Evolutionary conservation across 2,329 filamentous ascomycete genomes (phyloP), one percentile per base, ranked within the genome.

Genomic region (Didymella arachidicola): DNA sequence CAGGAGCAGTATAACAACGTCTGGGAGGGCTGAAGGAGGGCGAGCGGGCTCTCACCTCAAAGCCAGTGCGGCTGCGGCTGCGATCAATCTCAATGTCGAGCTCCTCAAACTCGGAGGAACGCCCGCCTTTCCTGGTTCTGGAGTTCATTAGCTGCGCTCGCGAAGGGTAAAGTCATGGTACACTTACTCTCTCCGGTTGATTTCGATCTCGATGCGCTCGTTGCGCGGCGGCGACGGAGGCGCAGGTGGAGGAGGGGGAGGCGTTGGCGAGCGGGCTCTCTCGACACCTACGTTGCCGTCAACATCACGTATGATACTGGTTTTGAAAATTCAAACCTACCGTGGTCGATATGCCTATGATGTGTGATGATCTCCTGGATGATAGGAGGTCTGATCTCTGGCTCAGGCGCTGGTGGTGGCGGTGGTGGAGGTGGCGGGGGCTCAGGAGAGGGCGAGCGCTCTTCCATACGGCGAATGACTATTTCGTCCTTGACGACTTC

Each of bases 301-400:
- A 58, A 34, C 22, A 44, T 53, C 29, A 53, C 22, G 14, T 34
- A 11, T 4, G 32, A 19, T 53, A 49, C 65, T 4, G 3, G 8
- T 19, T 14, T 0, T 1, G 2, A 11, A 16, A 10, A 3, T 25
- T 1, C 12, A 14, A 27, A 76, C 87, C 73, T 81, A 92, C 91
- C 93, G 78, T 96, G 92, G 72, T 96, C 91, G 67, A 96, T 89
- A 72, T 94, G 90, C 57, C 89, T 86, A 74, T 95, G 94, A 78
- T 95, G 91, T 0, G 92, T 96, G 65, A 96, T 93, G 58, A 96
- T 88, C 73, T 97, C 91, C 71, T 94, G 87, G 77, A 94, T 91
- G 67, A 96, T 92, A 0, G 89, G 90, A 32, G 92, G 92, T 19
- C 89, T 88, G 41, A 87, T 85, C 68, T 95, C 88, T 43, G 90